Evolutionary conservation across 2,329 filamentous ascomycete species (phyloP), one percentile per base, ranked within the genome.

Genomic region (Aspergillus calidoustus): DNA sequence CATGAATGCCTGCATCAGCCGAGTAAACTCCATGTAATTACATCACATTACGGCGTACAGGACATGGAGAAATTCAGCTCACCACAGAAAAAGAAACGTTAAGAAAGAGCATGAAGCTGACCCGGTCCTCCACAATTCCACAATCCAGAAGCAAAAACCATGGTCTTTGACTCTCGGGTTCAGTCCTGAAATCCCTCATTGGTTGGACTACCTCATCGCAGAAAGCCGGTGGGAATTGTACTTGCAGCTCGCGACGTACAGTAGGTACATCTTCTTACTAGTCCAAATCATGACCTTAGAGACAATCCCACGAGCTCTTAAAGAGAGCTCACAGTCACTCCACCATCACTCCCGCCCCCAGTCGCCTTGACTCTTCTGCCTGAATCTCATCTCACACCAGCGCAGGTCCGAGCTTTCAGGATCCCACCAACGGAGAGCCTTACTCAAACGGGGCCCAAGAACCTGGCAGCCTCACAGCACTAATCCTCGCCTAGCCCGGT

Each of bases 381-480:
- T 59, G 43, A 30, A 43, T 23, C 22, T 43, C n/a, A 38, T 38
- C 22, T 41, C 28, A 34, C 22, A 47, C 38, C 48, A 58, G 41
- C 57, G 41, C 57, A 59, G 56, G 57, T 59, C 49, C 57, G 49
- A 59, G 56, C 56, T 59, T 47, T 38, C 47, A 56, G 54, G 30
- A 48, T 31, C 23, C 31, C 47, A 44, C 54, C 25, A 11, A 23
- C 7, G 23, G 47, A 28, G 52, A 31, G 25, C 19, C 47, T 57
- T 38, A 31, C 43, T 46, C 23, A 31, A 61, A 57, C 48, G 47
- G 53, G 53, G 19, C 53, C 38, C 46, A 54, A 54, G 38, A 44
- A 47, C 31, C 53, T 47, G 53, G 31, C 53, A 60, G 53, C 53
- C 48, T 50, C 41, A 31, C 46, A 28, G 41, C 47, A 31, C 50